Base-by-base conservation (phyloP, 345 rosid genomes). In the Rhizophora apiculata region DNA sequence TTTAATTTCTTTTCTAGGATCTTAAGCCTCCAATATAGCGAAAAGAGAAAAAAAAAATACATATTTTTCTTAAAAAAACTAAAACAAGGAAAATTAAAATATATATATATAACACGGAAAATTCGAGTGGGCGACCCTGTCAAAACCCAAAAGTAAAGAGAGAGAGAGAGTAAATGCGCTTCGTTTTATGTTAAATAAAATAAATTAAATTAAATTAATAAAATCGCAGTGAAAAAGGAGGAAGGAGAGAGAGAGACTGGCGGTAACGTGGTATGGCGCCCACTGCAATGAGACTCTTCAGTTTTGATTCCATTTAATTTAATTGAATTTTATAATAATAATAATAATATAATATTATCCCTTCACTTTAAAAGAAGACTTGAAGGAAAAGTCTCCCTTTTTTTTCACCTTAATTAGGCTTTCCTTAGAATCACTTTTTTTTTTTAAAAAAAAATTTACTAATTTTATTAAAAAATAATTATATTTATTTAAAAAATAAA, bases 171-270 rank as follows among this genome's bases (percentile, higher is more conserved):
- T 72, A 27, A 58, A 58, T 72, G 75, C 70, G 58, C 24, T 58
- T 71, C 13, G 58, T 72, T 57, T 57, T 72, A 27, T 54, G 57
- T 64, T 54, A 56, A 71, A 64, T 22, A 43, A 56, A 71, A 64
- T 22, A 43, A 43, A 43, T 43, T 11, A 43, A 10, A 71, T 71
- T 22, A 43, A 43, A 43, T 43, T 43, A 43, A 10, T 43, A 2
- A 43, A 58, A 68, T 24, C 30, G 13, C 6, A 60, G 3, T 20
- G 43, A 18, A 4, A 13, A 65, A 34, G 53, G 29, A 29, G 43
- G 21, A 1, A 20, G 32, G 16, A 15, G 37, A 34, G 37, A 6
- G 37, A 34, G 10, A 62, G 51, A 70, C 11, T 15, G 18, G n/a
- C 39, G 27, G 62, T 56, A 54, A 13, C 29, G 57, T 63, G 24